phyloP scores from a whole-genome alignment of 2,329 filamentous ascomycete species.

The Cercospora citrullina region DNA sequence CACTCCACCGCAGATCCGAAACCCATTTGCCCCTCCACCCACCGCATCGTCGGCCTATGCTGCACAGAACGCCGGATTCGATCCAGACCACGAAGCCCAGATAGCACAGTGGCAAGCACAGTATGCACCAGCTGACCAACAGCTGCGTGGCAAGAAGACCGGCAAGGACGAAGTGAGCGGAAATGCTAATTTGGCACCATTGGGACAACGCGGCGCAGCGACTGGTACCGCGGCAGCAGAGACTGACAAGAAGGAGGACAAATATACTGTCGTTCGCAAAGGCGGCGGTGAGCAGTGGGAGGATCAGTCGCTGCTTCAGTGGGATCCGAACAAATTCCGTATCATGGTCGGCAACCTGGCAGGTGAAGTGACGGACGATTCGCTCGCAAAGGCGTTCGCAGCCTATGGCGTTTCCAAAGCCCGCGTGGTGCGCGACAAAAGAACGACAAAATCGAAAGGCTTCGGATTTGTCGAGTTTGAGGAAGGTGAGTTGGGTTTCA shows the following conservation, averaged over 20 bases:
- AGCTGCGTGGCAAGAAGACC: conserved; percentile 22
- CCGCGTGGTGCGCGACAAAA: conserved; percentile 90
- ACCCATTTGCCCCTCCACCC: conserved; percentile 68
- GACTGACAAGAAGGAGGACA: conserved; percentile 23
- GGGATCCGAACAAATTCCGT: conserved; percentile 91
- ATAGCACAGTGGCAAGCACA: conserved; percentile 89
- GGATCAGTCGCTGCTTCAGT: conserved; percentile 84
- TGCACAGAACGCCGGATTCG: conserved; percentile 46
- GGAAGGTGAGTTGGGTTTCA: conserved; percentile 94
- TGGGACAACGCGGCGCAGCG: conserved; percentile 25
- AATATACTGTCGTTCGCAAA: conserved; percentile 72
- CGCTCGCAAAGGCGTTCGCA: conserved; percentile 87
- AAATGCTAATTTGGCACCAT: conserved; percentile 23
- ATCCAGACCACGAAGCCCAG: conserved; percentile 85
- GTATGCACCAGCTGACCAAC: conserved; percentile 28
- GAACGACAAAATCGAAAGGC: conserved; percentile 92
- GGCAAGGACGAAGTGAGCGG: conserved; percentile 20
- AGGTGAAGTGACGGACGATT: conserved; percentile 96
- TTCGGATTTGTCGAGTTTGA: conserved; percentile 96
- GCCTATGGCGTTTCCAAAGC: conserved; percentile 92
- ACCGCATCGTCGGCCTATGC: conserved; percentile 39
- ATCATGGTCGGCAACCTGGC: conserved; percentile 96
- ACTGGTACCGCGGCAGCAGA: conserved; percentile 12
- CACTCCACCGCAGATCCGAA: conserved; percentile 69
- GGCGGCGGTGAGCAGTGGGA: conserved; percentile 93